A percentile compares a stretch with the other conserved stretches of the same genome.
Conservation (phyloP, 176 grass and related monocot genomes). For the Tillandsia fasciculata region DNA sequence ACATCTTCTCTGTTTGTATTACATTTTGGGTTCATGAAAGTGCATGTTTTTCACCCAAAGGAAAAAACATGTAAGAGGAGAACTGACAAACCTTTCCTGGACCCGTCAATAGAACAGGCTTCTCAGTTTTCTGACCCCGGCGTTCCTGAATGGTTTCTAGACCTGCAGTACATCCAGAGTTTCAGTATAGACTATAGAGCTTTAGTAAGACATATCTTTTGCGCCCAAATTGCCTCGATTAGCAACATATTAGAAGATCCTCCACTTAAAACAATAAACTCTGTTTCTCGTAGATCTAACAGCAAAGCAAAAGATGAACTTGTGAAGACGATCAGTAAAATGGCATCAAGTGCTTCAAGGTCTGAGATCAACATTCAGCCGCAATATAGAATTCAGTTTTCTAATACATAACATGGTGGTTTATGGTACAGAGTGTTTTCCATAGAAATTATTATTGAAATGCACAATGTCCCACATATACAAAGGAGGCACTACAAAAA, state of each 20-base stretch:
- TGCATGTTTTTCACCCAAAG: not conserved
- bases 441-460: not conserved
- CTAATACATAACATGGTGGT: not conserved
- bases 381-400: not conserved
- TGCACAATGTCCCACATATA: not conserved
- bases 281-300: no score
- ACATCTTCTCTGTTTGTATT: not conserved
- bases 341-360: no score
- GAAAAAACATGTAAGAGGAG: not conserved
- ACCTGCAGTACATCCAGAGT: slow-evolving; percentile 23
- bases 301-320: no score
- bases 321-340: no score
- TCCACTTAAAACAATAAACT: no score
- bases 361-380: not conserved
- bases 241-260: no score
- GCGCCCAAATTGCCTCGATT: not conserved
- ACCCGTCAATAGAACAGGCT: slow-evolving; percentile 71
- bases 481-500: not conserved
- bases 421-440: not conserved
- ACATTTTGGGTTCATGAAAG: not conserved
- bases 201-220: not conserved
- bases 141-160: slow-evolving; percentile 59
- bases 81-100: slow-evolving; percentile 66
- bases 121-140: slow-evolving; percentile 64
- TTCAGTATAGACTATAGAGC: not conserved